These are phyloP conservation scores for Ceratocystis diversiconidia DNA, from an alignment of 2,329 filamentous ascomycete genomes.

Conservation along the genomic window DNA sequence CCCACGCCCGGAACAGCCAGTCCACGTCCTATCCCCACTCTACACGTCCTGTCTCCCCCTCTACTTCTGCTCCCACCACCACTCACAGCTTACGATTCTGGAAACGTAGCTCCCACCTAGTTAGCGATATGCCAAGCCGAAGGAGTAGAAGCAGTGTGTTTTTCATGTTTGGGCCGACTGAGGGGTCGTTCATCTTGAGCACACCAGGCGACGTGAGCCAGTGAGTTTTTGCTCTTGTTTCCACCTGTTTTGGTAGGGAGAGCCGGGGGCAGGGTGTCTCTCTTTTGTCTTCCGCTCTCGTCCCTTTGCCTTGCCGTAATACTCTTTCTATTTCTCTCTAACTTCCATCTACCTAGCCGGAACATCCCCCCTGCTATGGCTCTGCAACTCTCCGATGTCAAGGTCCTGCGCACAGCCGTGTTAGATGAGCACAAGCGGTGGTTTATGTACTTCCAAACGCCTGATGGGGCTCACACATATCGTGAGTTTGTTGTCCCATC, in stretches of 20 bases:
- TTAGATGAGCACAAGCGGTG: conserved; percentile 13
- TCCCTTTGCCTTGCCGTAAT: not conserved
- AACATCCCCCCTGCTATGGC: conserved; percentile 14
- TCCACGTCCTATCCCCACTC: not conserved
- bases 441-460: conserved; percentile 15
- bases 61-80: not conserved
- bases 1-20: not conserved
- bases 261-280: not conserved
- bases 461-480: conserved; percentile 13
- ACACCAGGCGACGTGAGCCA: conserved; percentile 10
- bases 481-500: not conserved
- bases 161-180: conserved; percentile 14
- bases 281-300: not conserved
- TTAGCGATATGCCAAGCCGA: not conserved
- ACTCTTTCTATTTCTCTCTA: not conserved
- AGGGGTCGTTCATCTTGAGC: conserved; percentile 11
- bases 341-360: not conserved
- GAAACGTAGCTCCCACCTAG: not conserved
- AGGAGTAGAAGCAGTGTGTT: conserved; percentile 10
- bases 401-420: conserved; percentile 9
- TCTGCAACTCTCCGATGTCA: conserved; percentile 11
- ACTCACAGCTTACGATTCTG: not conserved
- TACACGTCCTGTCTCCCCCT: not conserved
- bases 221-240: conserved; percentile 5
- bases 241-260: not conserved